Conservation (phyloP, 2,329 filamentous ascomycete species). For the Diaporthe vexans region DNA sequence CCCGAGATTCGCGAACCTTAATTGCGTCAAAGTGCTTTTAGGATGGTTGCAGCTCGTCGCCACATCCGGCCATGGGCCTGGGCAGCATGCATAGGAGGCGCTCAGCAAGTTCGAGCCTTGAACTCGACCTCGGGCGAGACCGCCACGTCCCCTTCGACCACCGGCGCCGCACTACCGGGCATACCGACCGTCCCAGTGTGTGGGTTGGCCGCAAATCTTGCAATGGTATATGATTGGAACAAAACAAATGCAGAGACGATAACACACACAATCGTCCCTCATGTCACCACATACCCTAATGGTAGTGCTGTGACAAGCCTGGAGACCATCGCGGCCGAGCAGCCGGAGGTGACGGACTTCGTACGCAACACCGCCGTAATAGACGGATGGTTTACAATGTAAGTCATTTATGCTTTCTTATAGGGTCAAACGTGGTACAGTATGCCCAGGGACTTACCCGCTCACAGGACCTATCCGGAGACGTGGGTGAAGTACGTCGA, state of each 20-base stretch:
- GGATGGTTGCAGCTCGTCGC: constrained; percentile 6
- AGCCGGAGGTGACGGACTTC: constrained; percentile 18
- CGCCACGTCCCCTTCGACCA: neutral
- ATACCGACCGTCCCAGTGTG: constrained; percentile 6
- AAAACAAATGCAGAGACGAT: constrained; percentile 28
- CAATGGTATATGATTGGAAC: constrained; percentile 21
- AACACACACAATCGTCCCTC: constrained; percentile 26
- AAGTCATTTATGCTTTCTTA: neutral
- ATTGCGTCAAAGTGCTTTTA: neutral
- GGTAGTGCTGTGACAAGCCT: constrained; percentile 21
- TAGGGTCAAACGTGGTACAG: too few relatives aligned
- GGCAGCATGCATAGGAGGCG: constrained; percentile 15
- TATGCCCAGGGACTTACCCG: neutral
- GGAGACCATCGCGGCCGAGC: constrained; percentile 5
- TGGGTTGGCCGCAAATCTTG: constrained; percentile 16
- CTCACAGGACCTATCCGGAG: constrained; percentile 14
- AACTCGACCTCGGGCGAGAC: constrained; percentile 4
- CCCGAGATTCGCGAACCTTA: constrained; percentile 1
- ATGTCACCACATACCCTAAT: constrained; percentile 26
- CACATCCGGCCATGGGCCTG: constrained; percentile 18
- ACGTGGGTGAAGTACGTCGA: constrained; percentile 21
- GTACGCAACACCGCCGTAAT: constrained; percentile 15
- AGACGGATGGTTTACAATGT: constrained; percentile 30
- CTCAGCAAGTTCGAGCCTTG: constrained; percentile 12
- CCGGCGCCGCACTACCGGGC: neutral